Percentiles rank a stretch among this genome's conserved stretches.
Conservation (phyloP, 129 eudicot genomes). For the Solidago caesia region DNA sequence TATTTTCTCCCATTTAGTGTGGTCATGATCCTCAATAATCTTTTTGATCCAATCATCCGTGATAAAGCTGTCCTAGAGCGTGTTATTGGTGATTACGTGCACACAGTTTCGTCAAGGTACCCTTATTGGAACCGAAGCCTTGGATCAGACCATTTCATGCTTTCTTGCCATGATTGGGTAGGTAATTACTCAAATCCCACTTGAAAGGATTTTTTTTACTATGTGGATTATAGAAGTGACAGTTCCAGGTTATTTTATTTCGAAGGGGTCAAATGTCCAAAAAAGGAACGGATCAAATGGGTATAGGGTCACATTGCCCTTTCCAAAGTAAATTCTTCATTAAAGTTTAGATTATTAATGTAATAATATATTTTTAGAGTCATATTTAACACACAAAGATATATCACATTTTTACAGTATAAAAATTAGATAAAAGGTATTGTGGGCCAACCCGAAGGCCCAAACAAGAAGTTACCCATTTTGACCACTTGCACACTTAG, state of each 20-base stretch:
- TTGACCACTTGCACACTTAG: neutral
- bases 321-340: too few relatives aligned
- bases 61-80: conserved; percentile 76
- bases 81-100: conserved; percentile 56
- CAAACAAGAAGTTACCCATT: neutral
- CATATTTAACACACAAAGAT: neutral
- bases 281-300: too few relatives aligned
- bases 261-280: too few relatives aligned
- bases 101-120: conserved; percentile 49
- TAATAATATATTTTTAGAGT: too few relatives aligned
- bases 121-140: conserved; percentile 84
- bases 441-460: neutral
- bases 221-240: neutral
- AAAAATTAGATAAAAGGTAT: neutral
- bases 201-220: neutral
- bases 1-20: conserved; percentile 84
- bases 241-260: neutral
- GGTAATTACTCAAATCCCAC: conserved; percentile 23
- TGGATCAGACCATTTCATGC: conserved; percentile 94
- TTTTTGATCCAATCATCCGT: conserved; percentile 67
- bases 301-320: too few relatives aligned
- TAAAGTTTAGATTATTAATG: too few relatives aligned
- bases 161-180: conserved; percentile 95
- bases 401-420: too few relatives aligned
- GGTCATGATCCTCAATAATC: conserved; percentile 59